Evolutionary conservation across 495 filamentous ascomycete species (phyloP).

Genomic region (Penicillium samsonianum): DNA sequence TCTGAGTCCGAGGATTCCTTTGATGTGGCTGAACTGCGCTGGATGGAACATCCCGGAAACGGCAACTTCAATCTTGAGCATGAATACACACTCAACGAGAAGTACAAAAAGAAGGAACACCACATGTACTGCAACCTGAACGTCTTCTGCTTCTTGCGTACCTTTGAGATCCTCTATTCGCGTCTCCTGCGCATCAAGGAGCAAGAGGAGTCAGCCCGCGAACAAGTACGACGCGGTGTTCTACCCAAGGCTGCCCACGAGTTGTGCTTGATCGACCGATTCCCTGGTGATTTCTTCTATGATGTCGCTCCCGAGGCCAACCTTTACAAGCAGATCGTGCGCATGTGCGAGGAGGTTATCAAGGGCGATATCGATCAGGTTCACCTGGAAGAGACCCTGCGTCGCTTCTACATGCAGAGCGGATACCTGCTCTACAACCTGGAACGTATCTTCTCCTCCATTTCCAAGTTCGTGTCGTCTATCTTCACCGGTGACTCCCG

Average conservation of each 20-base stretch:
- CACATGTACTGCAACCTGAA: constrained; percentile 87
- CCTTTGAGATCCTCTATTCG: constrained; percentile 85
- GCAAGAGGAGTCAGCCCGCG: constrained; percentile 66
- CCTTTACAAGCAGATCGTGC: constrained; percentile 68
- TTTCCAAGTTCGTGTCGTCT: constrained; percentile 70
- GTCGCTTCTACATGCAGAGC: constrained; percentile 81
- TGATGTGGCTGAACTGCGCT: constrained; percentile 50
- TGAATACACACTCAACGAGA: constrained; percentile 74
- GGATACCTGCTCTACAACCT: constrained; percentile 92
- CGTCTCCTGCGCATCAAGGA: constrained; percentile 80
- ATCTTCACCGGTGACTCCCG: constrained; percentile 81
- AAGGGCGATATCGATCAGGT: constrained; percentile 74
- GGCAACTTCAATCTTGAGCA: constrained; percentile 55
- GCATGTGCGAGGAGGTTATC: constrained; percentile 68
- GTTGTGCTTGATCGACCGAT: constrained; percentile 71
- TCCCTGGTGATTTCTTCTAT: constrained; percentile 79
- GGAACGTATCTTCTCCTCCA: constrained; percentile 75
- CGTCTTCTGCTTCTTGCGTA: constrained; percentile 89
- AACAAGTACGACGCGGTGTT: constrained; percentile 66
- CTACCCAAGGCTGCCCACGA: constrained; percentile 76
- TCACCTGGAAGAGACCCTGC: constrained; percentile 83
- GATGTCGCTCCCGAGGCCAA: constrained; percentile 62
- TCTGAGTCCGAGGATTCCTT: constrained; percentile 52
- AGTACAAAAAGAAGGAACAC: constrained; percentile 75
- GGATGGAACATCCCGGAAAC: constrained; percentile 60